Percentiles rank a stretch among this genome's conserved stretches.
These are phyloP conservation scores for Exophiala viscosa DNA, from an alignment of 2,329 filamentous ascomycete genomes.

Conservation along the genomic window DNA sequence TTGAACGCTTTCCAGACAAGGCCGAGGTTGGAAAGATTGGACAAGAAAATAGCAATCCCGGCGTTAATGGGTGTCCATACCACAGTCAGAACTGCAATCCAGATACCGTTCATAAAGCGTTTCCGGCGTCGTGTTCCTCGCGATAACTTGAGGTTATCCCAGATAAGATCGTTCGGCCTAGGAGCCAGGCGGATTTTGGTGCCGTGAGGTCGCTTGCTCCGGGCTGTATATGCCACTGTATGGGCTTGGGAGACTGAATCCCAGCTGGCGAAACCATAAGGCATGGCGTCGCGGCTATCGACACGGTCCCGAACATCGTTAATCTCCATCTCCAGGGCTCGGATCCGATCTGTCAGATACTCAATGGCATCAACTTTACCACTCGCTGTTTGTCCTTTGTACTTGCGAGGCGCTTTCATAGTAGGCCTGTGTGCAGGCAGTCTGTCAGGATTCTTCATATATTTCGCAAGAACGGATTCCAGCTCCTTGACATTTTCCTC, in stretches of 20 bases:
- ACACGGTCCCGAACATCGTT: slow-evolving; percentile 76
- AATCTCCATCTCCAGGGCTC: slow-evolving; percentile 76
- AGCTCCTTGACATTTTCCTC: slow-evolving; percentile 74
- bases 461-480: slow-evolving; percentile 80
- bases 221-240: slow-evolving; percentile 74
- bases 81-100: slow-evolving; percentile 75
- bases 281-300: slow-evolving; percentile 81
- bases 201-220: slow-evolving; percentile 75
- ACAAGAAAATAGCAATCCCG: slow-evolving; percentile 87
- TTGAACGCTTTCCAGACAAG: slow-evolving; percentile 75
- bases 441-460: slow-evolving; percentile 79
- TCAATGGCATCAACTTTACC: slow-evolving; percentile 91
- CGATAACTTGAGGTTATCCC: slow-evolving; percentile 81
- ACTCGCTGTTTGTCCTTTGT: slow-evolving; percentile 64
- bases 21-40: slow-evolving; percentile 78
- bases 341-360: slow-evolving; percentile 82
- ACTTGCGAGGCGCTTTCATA: slow-evolving; percentile 65
- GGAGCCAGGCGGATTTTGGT: slow-evolving; percentile 76
- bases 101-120: slow-evolving; percentile 74
- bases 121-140: slow-evolving; percentile 67
- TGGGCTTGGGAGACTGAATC: slow-evolving; percentile 85
- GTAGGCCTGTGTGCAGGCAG: slow-evolving; percentile 72
- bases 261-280: slow-evolving; percentile 93
- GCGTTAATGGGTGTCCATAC: slow-evolving; percentile 91
- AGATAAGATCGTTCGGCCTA: slow-evolving; percentile 86